These are phyloP conservation scores for Ogataea sp. DNA, from an alignment of 805 yeast genomes.

Conservation along the genomic window DNA sequence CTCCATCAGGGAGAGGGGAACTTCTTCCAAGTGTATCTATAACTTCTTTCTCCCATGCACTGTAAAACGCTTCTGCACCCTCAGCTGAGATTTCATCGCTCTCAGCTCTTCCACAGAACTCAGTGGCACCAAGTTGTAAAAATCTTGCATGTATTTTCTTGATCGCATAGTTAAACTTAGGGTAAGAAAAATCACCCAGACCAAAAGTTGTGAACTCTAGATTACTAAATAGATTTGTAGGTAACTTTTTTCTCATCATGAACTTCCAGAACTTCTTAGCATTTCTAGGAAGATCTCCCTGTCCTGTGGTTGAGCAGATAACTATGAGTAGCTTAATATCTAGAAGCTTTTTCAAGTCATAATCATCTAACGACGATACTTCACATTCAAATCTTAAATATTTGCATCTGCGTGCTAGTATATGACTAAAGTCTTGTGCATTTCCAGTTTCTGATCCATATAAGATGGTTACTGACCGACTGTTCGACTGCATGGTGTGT, in stretches of 20 bases:
- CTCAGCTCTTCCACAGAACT: slow-evolving; percentile 68
- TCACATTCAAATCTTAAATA: slow-evolving; percentile 42
- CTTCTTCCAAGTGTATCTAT: slow-evolving; percentile 25
- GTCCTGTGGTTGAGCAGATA: slow-evolving; percentile 88
- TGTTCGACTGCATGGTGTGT: not conserved
- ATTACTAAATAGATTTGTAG: slow-evolving; percentile 47
- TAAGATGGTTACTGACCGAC: slow-evolving; percentile 41
- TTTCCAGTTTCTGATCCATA: slow-evolving; percentile 95
- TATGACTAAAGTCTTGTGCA: slow-evolving; percentile 74
- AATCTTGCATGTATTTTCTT: slow-evolving; percentile 74
- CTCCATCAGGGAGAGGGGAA: slow-evolving; percentile 27
- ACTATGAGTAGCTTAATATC: slow-evolving; percentile 41
- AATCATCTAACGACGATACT: slow-evolving; percentile 51
- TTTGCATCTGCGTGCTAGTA: slow-evolving; percentile 47
- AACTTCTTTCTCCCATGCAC: slow-evolving; percentile 60
- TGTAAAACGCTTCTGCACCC: slow-evolving; percentile 68
- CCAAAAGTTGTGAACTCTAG: slow-evolving; percentile 72
- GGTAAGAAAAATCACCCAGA: slow-evolving; percentile 88
- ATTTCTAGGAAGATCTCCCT: slow-evolving; percentile 85
- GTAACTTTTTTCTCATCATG: slow-evolving; percentile 60
- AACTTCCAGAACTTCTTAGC: slow-evolving; percentile 68
- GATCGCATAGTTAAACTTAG: slow-evolving; percentile 82
- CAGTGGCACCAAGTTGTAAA: slow-evolving; percentile 73
- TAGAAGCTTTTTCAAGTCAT: slow-evolving; percentile 45
- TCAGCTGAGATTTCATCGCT: slow-evolving; percentile 81